A percentile compares a stretch with the other conserved stretches of the same genome.
Evolutionary conservation across 768 basidiomycete genomes (phyloP).

Genomic region (Hypholoma fasciculare): DNA sequence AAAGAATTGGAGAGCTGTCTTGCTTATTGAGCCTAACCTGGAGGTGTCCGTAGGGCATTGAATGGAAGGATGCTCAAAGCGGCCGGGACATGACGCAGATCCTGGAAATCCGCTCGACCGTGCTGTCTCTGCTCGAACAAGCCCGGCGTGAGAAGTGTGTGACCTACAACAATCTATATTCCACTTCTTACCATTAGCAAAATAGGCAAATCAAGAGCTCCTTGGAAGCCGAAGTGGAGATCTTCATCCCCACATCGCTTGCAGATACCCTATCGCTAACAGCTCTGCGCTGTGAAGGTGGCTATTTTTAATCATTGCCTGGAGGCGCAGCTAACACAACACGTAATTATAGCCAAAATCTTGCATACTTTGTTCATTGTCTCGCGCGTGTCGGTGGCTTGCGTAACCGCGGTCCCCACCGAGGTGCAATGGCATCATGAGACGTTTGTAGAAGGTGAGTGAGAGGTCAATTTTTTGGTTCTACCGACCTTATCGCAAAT

Average conservation of each 20-base stretch:
- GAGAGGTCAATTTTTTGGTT: neutral
- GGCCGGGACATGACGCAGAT: constrained; percentile 65
- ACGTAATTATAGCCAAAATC: constrained; percentile 43
- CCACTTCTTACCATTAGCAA: constrained; percentile 2
- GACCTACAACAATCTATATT: constrained; percentile 17
- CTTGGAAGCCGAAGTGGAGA: constrained; percentile 72
- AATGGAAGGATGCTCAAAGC: constrained; percentile 63
- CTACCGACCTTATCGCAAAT: neutral
- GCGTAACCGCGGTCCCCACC: constrained; percentile 26
- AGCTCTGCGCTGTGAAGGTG: constrained; percentile 46
- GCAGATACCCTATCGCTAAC: constrained; percentile 24
- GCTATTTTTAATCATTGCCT: constrained; percentile 3
- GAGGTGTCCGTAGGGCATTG: constrained; percentile 39
- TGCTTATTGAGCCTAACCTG: neutral
- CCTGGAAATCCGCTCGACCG: constrained; percentile 57
- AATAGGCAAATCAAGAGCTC: constrained; percentile 71
- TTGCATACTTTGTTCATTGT: constrained; percentile 81
- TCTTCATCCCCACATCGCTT: constrained; percentile 49
- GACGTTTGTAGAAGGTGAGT: neutral
- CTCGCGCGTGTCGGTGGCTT: constrained; percentile 61
- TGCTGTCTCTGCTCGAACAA: constrained; percentile 70
- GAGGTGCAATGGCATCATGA: constrained; percentile 3
- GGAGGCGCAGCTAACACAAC: neutral
- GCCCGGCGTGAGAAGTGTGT: constrained; percentile 73
- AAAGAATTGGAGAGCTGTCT: neutral